These are phyloP conservation scores for Neurospora terricola DNA, from an alignment of 495 filamentous ascomycete species.

Conservation along the genomic window DNA sequence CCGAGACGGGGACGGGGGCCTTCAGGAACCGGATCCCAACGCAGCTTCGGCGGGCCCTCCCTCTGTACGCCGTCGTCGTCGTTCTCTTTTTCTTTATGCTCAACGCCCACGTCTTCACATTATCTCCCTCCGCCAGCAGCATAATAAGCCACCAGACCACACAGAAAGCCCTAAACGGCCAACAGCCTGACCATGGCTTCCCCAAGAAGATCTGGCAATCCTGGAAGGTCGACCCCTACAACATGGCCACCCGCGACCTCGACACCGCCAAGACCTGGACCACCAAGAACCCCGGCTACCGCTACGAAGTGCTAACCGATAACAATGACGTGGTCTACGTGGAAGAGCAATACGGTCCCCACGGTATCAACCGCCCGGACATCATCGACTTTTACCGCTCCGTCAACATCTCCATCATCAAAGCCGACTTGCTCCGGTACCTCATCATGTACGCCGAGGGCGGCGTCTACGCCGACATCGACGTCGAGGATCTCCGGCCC, in stretches of 20 bases:
- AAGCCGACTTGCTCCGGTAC: slow-evolving; percentile 47
- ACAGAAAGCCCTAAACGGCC: not conserved
- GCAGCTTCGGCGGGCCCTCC: slow-evolving; percentile 19
- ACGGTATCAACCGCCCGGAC: slow-evolving; percentile 44
- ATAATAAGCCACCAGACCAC: not conserved
- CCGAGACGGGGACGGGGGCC: not conserved
- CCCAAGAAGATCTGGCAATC: slow-evolving; percentile 49
- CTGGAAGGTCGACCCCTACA: slow-evolving; percentile 49
- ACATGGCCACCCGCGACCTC: slow-evolving; percentile 44
- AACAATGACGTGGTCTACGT: slow-evolving; percentile 46
- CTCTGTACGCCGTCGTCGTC: slow-evolving; percentile 16
- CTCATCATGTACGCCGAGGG: slow-evolving; percentile 46
- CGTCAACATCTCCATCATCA: slow-evolving; percentile 48
- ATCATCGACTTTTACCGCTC: slow-evolving; percentile 45
- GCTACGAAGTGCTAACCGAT: slow-evolving; percentile 55
- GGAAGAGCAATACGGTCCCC: slow-evolving; percentile 42
- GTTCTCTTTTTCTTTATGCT: slow-evolving; percentile 25
- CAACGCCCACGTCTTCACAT: slow-evolving; percentile 23
- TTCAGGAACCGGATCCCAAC: slow-evolving; percentile 21
- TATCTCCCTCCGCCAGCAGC: not conserved
- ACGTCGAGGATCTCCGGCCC: slow-evolving; percentile 40
- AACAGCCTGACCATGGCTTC: slow-evolving; percentile 1
- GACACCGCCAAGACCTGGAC: slow-evolving; percentile 44
- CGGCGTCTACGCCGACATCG: slow-evolving; percentile 46
- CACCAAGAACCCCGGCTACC: slow-evolving; percentile 42